Base-by-base conservation (phyloP, 805 yeast species). In the Groenewaldozyma salmanticensis region DNA sequence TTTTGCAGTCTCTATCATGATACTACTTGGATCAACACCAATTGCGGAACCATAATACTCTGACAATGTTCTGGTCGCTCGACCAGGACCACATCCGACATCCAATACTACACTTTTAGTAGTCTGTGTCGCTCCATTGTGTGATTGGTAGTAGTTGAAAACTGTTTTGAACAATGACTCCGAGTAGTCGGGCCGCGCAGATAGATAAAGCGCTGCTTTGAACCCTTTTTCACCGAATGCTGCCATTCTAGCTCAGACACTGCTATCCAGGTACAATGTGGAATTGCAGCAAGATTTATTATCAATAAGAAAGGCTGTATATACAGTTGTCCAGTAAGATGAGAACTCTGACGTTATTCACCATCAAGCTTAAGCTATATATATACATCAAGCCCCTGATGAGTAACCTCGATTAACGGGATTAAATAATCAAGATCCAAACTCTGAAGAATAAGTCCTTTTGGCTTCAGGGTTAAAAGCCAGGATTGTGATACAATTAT, bases 11-110 rank as follows among this genome's bases (percentile, higher is more conserved):
- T 58, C 54, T 11, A 80, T 62, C 90, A 81, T 81, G 1, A 61
- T 60, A 1, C 54, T 54, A 0, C 85, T 76, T 2, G 72, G 62
- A 55, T 83, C 94, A 1, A 77, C 63, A 1, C 90, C 94, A 21
- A 77, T 61, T 1, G 76, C 74, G 0, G 59, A 48, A n/a, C 65
- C 55, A 49, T 78, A 76, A 38, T 62, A 57, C 1, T 59, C 48
- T 3, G 68, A 50, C 29, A 79, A 53, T 33, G 75, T 74, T 43
- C 70, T 65, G 0, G 88, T 71, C 1, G 80, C 90, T 46, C 76
- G 76, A 0, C 94, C 94, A 0, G 92, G 74, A 0, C 94, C 94
- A 58, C 87, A 80, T 0, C 92, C 94, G 3, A 80, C 61, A 60
- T 86, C 95, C 9, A 83, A 33, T 2, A 77, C 72, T n/a, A 65